Percentiles rank a stretch among this genome's conserved stretches.
These are phyloP conservation scores for Neopestalotiopsis clavispora DNA, from an alignment of 2,329 filamentous ascomycete species.

Conservation along the genomic window DNA sequence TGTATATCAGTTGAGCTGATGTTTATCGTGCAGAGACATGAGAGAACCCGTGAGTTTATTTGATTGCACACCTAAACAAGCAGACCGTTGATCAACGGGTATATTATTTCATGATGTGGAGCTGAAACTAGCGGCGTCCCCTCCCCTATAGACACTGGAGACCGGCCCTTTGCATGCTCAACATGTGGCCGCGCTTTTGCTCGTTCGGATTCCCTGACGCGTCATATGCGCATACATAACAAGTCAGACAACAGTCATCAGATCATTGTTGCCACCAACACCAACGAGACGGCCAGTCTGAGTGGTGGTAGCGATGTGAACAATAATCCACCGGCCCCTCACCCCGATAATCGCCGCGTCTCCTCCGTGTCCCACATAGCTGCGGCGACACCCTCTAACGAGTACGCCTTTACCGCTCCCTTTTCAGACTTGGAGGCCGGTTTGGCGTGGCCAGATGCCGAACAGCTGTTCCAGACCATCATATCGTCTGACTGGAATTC, in stretches of 20 bases:
- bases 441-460: slow-evolving; percentile 14
- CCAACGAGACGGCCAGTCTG: neutral
- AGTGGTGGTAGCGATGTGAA: neutral
- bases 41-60: slow-evolving; percentile 13
- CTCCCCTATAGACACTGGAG: slow-evolving; percentile 10
- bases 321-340: neutral
- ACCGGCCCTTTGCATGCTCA: slow-evolving; percentile 12
- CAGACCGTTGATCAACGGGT: too few relatives aligned
- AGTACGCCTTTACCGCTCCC: slow-evolving; percentile 2
- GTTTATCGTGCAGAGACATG: neutral
- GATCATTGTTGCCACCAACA: neutral
- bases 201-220: slow-evolving; percentile 9
- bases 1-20: slow-evolving; percentile 2
- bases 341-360: neutral
- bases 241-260: slow-evolving; percentile 1
- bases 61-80: neutral
- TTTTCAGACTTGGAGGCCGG: slow-evolving; percentile 5
- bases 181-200: slow-evolving; percentile 13
- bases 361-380: neutral
- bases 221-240: slow-evolving; percentile 11
- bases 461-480: slow-evolving; percentile 13
- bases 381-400: neutral
- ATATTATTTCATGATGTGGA: slow-evolving; percentile 1
- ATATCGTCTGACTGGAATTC: slow-evolving; percentile 17
- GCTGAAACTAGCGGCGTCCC: neutral